A percentile compares a stretch with the other conserved stretches of the same genome.
These are phyloP conservation scores for Lachancea fermentati DNA, from an alignment of 805 yeast species.

Conservation along the genomic window DNA sequence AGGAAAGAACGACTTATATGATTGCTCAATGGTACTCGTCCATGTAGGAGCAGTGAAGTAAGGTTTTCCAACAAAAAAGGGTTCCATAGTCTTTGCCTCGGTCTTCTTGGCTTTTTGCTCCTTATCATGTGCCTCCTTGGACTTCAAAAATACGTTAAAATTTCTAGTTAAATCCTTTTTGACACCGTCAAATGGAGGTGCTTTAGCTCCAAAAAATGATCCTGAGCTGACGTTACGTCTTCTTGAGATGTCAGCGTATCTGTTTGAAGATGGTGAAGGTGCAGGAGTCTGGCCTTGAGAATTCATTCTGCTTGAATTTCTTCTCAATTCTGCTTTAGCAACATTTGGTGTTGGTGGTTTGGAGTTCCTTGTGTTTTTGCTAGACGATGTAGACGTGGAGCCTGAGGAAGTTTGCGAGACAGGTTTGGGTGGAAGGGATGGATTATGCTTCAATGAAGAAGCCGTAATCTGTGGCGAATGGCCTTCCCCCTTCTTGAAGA, in stretches of 20 bases:
- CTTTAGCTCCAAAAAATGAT: conserved; percentile 37
- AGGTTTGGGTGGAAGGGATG: conserved; percentile 24
- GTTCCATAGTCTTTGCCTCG: conserved; percentile 24
- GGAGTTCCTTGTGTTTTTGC: conserved; percentile 6
- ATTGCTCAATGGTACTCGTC: conserved; percentile 53
- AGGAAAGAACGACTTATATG: conserved; percentile 50
- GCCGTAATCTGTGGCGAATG: conserved; percentile 25
- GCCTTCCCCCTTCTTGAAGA: conserved; percentile 47
- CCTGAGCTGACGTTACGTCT: conserved; percentile 20
- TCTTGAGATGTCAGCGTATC: conserved; percentile 18
- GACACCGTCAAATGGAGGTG: conserved; percentile 27
- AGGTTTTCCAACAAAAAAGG: conserved; percentile 51
- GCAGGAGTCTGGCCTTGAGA: conserved; percentile 24
- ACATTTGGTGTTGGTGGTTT: conserved; percentile 22
- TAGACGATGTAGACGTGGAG: conserved; percentile 11
- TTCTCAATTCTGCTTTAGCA: conserved; percentile 20
- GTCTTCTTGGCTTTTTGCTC: conserved; percentile 22
- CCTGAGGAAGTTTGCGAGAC: conserved; percentile 10
- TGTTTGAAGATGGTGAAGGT: conserved; percentile 17
- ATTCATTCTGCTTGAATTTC: conserved; percentile 20
- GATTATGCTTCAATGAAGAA: conserved; percentile 18
- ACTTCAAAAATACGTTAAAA: conserved; percentile 50
- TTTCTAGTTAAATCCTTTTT: conserved; percentile 36
- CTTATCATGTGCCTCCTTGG: conserved; percentile 34
- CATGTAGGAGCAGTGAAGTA: conserved; percentile 76